These are phyloP conservation scores for Podospora didyma DNA, from an alignment of 495 filamentous ascomycete genomes.

Conservation along the genomic window DNA sequence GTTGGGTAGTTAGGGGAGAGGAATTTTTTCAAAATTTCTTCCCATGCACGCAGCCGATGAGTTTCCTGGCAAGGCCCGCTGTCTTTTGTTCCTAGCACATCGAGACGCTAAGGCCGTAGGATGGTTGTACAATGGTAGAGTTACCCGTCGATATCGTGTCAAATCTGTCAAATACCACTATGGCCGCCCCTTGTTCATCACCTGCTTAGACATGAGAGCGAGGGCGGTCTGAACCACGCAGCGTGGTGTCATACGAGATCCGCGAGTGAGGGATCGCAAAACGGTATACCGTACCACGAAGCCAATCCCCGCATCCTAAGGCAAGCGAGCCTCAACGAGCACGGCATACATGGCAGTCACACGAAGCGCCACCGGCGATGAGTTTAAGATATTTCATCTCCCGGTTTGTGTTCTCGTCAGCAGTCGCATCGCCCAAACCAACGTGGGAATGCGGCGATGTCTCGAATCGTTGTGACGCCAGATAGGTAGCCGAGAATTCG, in stretches of 20 bases:
- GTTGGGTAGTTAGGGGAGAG: too few species aligned
- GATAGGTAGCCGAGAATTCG: conserved; percentile 81
- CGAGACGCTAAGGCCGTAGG: conserved; percentile 23
- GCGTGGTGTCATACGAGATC: neutral
- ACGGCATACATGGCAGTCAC: conserved; percentile 24
- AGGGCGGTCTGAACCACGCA: conserved; percentile 5
- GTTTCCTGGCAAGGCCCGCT: too few species aligned
- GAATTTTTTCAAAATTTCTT: too few species aligned
- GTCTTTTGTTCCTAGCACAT: neutral
- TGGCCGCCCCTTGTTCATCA: neutral
- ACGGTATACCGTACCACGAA: neutral
- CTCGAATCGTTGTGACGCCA: conserved; percentile 78
- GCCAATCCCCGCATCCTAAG: conserved; percentile 32
- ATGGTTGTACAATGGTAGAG: conserved; percentile 8
- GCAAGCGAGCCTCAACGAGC: conserved; percentile 38
- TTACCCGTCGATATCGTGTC: neutral
- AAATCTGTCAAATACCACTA: conserved; percentile 8
- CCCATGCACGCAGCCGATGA: conserved; percentile 16
- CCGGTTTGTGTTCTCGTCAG: conserved; percentile 37
- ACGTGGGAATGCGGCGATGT: conserved; percentile 84
- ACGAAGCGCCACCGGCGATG: conserved; percentile 16
- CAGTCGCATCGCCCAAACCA: conserved; percentile 92
- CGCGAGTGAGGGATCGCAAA: neutral
- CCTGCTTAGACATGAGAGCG: neutral
- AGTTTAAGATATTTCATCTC: neutral